phyloP scores from a whole-genome alignment of 1,284 basidiomycete species.

The Austroboletus olivaceoglutinosus region DNA sequence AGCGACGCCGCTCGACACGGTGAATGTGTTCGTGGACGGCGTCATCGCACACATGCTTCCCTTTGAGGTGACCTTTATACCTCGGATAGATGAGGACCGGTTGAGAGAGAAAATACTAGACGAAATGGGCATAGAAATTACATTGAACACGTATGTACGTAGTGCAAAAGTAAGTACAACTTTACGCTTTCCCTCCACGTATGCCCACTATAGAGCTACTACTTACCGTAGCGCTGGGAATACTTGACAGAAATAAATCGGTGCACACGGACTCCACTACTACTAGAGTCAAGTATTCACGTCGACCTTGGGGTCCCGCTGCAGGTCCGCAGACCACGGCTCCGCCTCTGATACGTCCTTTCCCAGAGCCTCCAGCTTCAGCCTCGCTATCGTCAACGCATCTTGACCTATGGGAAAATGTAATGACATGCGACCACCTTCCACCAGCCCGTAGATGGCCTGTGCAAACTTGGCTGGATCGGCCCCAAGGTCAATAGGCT shows the following conservation, averaged over 20 bases:
- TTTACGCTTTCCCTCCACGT: too few relatives aligned
- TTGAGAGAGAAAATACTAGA: slow-evolving; percentile 11
- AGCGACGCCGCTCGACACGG: slow-evolving; percentile 11
- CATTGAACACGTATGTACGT: too few relatives aligned
- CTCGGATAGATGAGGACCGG: slow-evolving; percentile 8
- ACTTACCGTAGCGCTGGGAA: too few relatives aligned
- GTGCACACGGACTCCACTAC: too few relatives aligned
- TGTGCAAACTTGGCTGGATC: slow-evolving; percentile 3
- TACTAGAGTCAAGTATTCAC: too few relatives aligned
- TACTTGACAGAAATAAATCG: too few relatives aligned
- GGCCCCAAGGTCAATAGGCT: neutral
- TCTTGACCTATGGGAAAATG: slow-evolving; percentile 11
- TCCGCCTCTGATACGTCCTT: slow-evolving; percentile 2
- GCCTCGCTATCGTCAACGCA: neutral
- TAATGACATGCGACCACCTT: slow-evolving; percentile 4
- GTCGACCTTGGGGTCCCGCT: neutral
- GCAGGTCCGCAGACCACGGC: slow-evolving; percentile 10
- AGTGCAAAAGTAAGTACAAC: too few relatives aligned
- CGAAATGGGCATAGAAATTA: too few relatives aligned
- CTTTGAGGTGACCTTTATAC: slow-evolving; percentile 18
- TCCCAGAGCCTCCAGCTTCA: neutral
- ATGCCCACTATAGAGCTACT: too few relatives aligned
- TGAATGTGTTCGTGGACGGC: slow-evolving; percentile 2
- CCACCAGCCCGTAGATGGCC: slow-evolving; percentile 1
- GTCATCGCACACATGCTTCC: slow-evolving; percentile 6